These are phyloP conservation scores for Zizania latifolia DNA, from an alignment of 176 grass and related monocot species.

Conservation along the genomic window DNA sequence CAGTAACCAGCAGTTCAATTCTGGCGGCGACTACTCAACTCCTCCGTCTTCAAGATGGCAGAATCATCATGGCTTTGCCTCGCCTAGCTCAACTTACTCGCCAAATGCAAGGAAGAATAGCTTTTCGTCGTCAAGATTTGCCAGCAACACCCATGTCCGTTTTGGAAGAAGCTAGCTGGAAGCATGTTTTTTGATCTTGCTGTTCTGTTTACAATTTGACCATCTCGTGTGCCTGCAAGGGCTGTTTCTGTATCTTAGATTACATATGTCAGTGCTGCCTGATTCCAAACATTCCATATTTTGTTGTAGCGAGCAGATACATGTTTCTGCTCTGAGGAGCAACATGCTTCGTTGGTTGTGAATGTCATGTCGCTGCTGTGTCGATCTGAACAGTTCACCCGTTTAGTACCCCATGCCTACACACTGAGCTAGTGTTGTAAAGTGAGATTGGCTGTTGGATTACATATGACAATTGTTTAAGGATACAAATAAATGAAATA, in stretches of 20 bases:
- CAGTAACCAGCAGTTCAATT: conserved; percentile 1
- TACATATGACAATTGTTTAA: no score
- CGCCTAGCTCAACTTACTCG: conserved; percentile 26
- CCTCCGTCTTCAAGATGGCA: conserved; percentile 33
- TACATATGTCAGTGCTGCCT: background rate
- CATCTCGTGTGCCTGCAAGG: background rate
- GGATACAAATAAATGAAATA: no score
- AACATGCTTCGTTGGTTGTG: no score
- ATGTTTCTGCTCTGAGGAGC: background rate
- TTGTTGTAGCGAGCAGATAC: no score
- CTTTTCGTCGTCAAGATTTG: conserved; percentile 35
- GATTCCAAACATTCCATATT: no score
- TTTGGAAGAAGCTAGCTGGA: conserved; percentile 38
- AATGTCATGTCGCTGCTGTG: no score
- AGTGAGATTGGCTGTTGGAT: no score
- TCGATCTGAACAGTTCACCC: no score
- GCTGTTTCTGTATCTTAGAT: conserved; percentile 18
- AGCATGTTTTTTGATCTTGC: background rate
- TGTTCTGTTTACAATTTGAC: conserved; percentile 11
- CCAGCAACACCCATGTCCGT: conserved; percentile 30
- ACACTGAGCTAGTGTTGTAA: no score
- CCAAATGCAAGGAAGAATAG: conserved; percentile 22
- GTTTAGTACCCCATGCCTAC: no score
- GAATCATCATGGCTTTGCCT: background rate
- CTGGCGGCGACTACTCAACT: conserved; percentile 43